Conservation (phyloP, 2,329 filamentous ascomycete species). For the Diplodia intermedia region DNA sequence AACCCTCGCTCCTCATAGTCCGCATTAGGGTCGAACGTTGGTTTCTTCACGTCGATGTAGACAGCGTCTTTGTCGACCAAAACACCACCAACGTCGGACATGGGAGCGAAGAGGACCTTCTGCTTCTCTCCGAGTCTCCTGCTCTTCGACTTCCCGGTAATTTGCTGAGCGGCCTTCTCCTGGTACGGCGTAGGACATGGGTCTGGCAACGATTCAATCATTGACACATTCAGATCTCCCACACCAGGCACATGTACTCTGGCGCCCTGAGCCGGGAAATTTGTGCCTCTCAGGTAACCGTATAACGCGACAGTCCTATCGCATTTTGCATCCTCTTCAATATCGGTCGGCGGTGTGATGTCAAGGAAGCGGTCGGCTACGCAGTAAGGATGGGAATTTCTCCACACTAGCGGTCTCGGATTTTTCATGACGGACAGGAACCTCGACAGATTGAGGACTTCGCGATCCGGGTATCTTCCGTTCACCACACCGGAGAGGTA, state of each 20-base stretch:
- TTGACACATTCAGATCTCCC: slow-evolving; percentile 83
- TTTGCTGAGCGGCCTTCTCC: slow-evolving; percentile 85
- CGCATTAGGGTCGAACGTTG: slow-evolving; percentile 72
- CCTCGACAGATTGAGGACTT: slow-evolving; percentile 92
- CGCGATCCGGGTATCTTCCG: slow-evolving; percentile 92
- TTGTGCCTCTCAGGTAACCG: slow-evolving; percentile 92
- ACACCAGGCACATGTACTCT: slow-evolving; percentile 91
- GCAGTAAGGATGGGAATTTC: slow-evolving; percentile 94
- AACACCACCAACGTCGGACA: slow-evolving; percentile 96
- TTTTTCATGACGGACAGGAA: slow-evolving; percentile 99
- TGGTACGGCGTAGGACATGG: slow-evolving; percentile 93
- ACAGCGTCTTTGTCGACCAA: slow-evolving; percentile 97
- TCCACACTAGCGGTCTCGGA: slow-evolving; percentile 92
- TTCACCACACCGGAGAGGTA: slow-evolving; percentile 97
- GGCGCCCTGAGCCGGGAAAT: slow-evolving; percentile 85
- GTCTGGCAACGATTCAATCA: slow-evolving; percentile 87
- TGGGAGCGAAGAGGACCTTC: slow-evolving; percentile 93
- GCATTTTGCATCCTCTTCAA: slow-evolving; percentile 87
- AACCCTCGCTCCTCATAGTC: slow-evolving; percentile 77
- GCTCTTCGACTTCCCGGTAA: slow-evolving; percentile 79
- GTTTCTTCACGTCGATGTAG: slow-evolving; percentile 77
- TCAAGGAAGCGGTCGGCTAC: slow-evolving; percentile 94
- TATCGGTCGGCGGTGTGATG: slow-evolving; percentile 88
- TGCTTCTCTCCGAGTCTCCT: slow-evolving; percentile 93
- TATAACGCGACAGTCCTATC: slow-evolving; percentile 91